phyloP scores from a whole-genome alignment of 768 basidiomycete genomes.

The Suillus hirtellus region DNA sequence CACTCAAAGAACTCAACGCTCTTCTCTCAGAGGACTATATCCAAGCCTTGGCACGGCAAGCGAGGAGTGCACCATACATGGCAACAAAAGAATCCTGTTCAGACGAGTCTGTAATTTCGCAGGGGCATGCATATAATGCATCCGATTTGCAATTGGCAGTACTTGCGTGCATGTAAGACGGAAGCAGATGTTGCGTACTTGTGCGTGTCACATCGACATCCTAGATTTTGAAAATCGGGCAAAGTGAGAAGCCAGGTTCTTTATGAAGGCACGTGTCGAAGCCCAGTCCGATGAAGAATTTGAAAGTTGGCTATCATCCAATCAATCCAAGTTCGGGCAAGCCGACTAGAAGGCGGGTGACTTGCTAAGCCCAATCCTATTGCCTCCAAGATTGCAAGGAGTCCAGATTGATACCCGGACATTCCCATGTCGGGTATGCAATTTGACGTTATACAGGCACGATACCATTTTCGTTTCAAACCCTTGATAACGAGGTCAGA shows the following conservation, averaged over 20 bases:
- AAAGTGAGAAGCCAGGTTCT: background rate
- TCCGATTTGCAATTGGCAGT: background rate
- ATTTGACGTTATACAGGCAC: background rate
- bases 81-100: background rate
- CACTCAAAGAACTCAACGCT: background rate
- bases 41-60: background rate
- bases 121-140: background rate
- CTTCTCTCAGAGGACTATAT: background rate
- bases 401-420: background rate
- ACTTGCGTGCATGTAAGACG: background rate
- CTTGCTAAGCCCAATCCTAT: background rate
- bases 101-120: background rate
- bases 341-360: background rate
- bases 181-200: background rate
- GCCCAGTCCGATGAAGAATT: background rate
- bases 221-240: background rate
- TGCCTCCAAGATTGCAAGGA: background rate
- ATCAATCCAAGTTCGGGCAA: background rate
- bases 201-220: background rate
- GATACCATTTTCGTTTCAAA: background rate
- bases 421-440: background rate
- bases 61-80: background rate
- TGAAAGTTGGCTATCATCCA: background rate
- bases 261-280: background rate
- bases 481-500: background rate